Percentiles rank a stretch among this genome's conserved stretches.
Evolutionary conservation across 2,329 filamentous ascomycete species (phyloP).

Genomic region (Aspergillus caelatus): DNA sequence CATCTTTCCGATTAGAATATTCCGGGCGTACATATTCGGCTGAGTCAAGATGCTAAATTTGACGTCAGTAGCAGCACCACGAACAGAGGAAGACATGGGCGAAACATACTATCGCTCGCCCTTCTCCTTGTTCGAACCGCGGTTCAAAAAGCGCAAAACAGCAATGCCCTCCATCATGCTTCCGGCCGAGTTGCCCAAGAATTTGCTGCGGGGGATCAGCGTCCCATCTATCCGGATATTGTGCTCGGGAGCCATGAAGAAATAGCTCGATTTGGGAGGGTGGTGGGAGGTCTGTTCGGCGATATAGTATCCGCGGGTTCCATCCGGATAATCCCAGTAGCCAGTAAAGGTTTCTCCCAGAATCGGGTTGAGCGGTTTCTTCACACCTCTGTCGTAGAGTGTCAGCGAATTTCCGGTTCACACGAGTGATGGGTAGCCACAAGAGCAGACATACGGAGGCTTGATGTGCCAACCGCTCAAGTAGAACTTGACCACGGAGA

Average conservation of each 20-base stretch:
- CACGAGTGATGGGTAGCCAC: background rate
- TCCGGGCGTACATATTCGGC: constrained; percentile 98
- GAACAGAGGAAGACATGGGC: background rate
- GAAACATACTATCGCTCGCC: constrained; percentile 83
- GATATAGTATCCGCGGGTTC: constrained; percentile 90
- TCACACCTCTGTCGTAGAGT: constrained; percentile 71
- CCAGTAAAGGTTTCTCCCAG: constrained; percentile 93
- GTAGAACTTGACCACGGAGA: constrained; percentile 97
- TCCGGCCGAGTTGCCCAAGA: constrained; percentile 93
- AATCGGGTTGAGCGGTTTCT: constrained; percentile 96
- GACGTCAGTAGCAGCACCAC: constrained; percentile 8
- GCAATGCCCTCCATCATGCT: constrained; percentile 98
- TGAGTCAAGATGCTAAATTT: constrained; percentile 78
- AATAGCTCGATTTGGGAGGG: constrained; percentile 97
- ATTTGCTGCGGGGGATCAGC: constrained; percentile 90
- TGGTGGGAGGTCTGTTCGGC: constrained; percentile 98
- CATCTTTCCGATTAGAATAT: constrained; percentile 98
- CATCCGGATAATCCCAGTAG: constrained; percentile 89
- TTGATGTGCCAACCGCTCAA: constrained; percentile 98
- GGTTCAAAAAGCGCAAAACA: constrained; percentile 79
- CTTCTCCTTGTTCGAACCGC: constrained; percentile 62
- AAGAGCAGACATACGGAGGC: constrained; percentile 70
- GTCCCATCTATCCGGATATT: constrained; percentile 94
- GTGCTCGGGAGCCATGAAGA: constrained; percentile 95
- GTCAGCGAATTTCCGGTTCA: constrained; percentile 12